Conservation (phyloP, 345 rosid species). For the Brassica juncea region DNA sequence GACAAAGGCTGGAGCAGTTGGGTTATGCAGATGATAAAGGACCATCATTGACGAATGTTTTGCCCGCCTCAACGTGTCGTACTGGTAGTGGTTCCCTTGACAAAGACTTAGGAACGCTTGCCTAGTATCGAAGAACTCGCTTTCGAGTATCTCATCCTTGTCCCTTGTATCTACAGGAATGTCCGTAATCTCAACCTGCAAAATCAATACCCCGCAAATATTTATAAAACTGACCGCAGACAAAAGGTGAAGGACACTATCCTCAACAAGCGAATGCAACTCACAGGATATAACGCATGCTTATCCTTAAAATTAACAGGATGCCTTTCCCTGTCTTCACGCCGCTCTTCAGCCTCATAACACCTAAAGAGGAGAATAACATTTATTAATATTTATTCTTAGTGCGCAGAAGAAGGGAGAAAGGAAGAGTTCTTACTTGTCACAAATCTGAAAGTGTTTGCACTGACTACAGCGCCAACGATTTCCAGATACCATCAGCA, state of each 20-base stretch:
- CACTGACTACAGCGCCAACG: conserved; percentile 94
- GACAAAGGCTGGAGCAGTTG: conserved; percentile 99
- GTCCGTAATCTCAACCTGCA: conserved; percentile 72
- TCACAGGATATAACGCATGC: conserved; percentile 76
- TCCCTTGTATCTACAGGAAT: conserved; percentile 87
- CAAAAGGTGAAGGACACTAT: conserved; percentile 11
- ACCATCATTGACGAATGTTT: conserved; percentile 99
- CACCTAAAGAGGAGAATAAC: conserved; percentile 55
- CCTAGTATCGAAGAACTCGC: conserved; percentile 98
- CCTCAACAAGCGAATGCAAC: conserved; percentile 39
- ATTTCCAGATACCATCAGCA: conserved; percentile 85
- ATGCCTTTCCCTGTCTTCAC: conserved; percentile 93
- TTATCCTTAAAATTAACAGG: conserved; percentile 82
- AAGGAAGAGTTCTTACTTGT: conserved; percentile 60
- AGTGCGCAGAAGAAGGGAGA: conserved; percentile 2
- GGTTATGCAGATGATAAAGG: conserved; percentile 98
- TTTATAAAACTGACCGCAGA: background rate
- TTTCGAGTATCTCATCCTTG: conserved; percentile 97
- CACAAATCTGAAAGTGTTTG: conserved; percentile 94
- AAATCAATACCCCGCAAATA: conserved; percentile 29
- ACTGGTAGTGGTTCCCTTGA: conserved; percentile 99
- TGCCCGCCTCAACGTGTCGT: conserved; percentile 95
- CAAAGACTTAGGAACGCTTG: conserved; percentile 99
- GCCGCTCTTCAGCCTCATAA: conserved; percentile 80
- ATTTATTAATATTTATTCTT: conserved; percentile 9